These are phyloP conservation scores for Chondrus crispus DNA, from an alignment of 23 red algal genomes.

Conservation along the genomic window DNA sequence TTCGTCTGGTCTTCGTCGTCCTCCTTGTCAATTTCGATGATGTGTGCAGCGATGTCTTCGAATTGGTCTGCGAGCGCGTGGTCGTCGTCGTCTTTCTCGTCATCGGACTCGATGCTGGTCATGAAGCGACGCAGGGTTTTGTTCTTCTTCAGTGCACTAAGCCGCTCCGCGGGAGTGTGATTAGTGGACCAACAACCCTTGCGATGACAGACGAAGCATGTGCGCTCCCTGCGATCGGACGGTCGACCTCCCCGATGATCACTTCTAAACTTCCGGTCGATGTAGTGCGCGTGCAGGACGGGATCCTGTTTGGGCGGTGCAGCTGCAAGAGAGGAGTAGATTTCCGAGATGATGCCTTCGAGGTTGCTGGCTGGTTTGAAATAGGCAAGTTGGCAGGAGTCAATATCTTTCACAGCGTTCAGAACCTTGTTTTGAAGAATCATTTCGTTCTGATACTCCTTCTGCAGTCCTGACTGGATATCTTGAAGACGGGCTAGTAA, in stretches of 20 bases:
- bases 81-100: neutral
- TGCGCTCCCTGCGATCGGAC: neutral
- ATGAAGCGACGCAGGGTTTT: neutral
- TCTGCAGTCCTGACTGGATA: neutral
- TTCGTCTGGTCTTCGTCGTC: neutral
- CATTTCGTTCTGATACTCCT: conserved; percentile 11
- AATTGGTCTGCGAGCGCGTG: neutral
- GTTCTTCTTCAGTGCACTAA: neutral
- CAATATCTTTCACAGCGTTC: conserved; percentile 5
- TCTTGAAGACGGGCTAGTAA: neutral
- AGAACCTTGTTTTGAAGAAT: neutral
- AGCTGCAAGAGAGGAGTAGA: neutral
- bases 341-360: neutral
- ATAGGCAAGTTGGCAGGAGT: neutral
- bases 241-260: neutral
- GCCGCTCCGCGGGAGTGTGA: neutral
- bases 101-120: neutral
- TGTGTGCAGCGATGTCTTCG: neutral
- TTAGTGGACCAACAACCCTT: conserved; percentile 6
- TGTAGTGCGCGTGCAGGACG: neutral
- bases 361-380: neutral
- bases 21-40: neutral
- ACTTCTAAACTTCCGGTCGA: neutral
- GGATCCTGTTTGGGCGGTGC: neutral
- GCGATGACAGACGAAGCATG: neutral